Base-by-base conservation (phyloP, 306 rosid genomes). In the Lithocarpus polystachyus region DNA sequence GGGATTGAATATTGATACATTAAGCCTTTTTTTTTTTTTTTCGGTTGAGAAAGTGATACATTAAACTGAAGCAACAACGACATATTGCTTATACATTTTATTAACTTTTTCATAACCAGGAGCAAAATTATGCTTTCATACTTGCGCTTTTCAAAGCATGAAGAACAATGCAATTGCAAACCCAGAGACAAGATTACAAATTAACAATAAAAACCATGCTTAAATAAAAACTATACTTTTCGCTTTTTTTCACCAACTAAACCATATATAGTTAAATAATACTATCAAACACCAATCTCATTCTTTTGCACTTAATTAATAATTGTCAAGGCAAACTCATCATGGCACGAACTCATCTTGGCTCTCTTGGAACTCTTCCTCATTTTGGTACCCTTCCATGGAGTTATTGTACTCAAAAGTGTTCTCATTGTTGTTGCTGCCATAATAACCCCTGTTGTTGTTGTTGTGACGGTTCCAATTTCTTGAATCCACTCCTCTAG, bases 321-420 rank as follows among this genome's bases (percentile, higher is more conserved):
- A 52, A 69, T 73, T 45, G 53, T 48, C 5, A 48, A 48, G 53
- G 17, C 60, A 83, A 72, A 81, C 40, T 56, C 45, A 40, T 88
- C 86, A 91, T 69, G 99, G 99, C 72, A 81, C 80, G 24, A 88
- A 91, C 20, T 87, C 86, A 4, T 87, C 73, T 19, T 81, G 78
- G 43, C 73, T 87, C 24, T 86, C 80, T 64, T 92, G 88, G 81
- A 88, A 89, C 80, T 79, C 72, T 43, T 77, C 88, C 73, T 79
- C 86, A 64, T 93, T 91, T 86, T 91, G 90, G 71, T 85, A 82
- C 20, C 90, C 94, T 77, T 83, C 88, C 86, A 83, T 76, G 80
- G 88, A 80, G 60, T 92, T 85, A 20, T 77, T 78, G 77, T 75
- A 72, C 75, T 84, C 72, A 19, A 77, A 82, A 55, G 82, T 60